phyloP scores from a whole-genome alignment of 2,329 filamentous ascomycete species.

The Neofusicoccum sp. region DNA sequence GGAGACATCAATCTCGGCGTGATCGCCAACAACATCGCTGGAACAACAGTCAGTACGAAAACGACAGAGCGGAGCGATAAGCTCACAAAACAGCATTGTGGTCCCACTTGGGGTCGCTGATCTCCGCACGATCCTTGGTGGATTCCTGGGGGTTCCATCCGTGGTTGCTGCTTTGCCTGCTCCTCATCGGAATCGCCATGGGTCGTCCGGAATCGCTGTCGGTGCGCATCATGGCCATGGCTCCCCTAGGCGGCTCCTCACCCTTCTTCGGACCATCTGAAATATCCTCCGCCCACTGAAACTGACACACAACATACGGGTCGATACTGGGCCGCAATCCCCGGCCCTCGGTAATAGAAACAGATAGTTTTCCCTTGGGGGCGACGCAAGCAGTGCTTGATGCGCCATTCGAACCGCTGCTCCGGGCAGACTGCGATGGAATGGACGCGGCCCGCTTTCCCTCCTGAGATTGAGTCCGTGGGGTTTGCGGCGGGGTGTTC shows the following conservation, averaged over 20 bases:
- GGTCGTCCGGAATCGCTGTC: slow-evolving; percentile 79
- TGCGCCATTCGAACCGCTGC: slow-evolving; percentile 29
- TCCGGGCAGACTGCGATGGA: slow-evolving; percentile 51
- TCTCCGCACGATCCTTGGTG: slow-evolving; percentile 57
- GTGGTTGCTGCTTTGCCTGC: slow-evolving; percentile 93
- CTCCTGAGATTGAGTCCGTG: slow-evolving; percentile 76
- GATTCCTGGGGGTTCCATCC: slow-evolving; percentile 60
- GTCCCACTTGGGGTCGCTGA: slow-evolving; percentile 91
- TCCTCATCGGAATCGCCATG: slow-evolving; percentile 96
- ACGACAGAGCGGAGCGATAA: not conserved
- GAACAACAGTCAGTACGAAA: slow-evolving; percentile 24
- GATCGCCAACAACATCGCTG: slow-evolving; percentile 89
- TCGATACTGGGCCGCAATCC: slow-evolving; percentile 79
- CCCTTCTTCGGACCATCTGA: slow-evolving; percentile 75
- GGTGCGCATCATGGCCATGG: slow-evolving; percentile 59
- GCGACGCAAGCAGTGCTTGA: slow-evolving; percentile 63
- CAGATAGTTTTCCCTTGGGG: slow-evolving; percentile 81
- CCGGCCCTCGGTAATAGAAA: slow-evolving; percentile 83
- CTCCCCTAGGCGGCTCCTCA: slow-evolving; percentile 45
- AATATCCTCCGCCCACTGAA: slow-evolving; percentile 94
- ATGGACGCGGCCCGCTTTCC: slow-evolving; percentile 42
- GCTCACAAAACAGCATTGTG: slow-evolving; percentile 93
- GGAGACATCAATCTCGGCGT: slow-evolving; percentile 87
- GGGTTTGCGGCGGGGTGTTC: slow-evolving; percentile 87
- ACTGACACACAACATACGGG: slow-evolving; percentile 94